A percentile compares a stretch with the other conserved stretches of the same genome.
These are phyloP conservation scores for Eucalyptus cloeziana DNA, from an alignment of 345 rosid genomes.

Conservation along the genomic window DNA sequence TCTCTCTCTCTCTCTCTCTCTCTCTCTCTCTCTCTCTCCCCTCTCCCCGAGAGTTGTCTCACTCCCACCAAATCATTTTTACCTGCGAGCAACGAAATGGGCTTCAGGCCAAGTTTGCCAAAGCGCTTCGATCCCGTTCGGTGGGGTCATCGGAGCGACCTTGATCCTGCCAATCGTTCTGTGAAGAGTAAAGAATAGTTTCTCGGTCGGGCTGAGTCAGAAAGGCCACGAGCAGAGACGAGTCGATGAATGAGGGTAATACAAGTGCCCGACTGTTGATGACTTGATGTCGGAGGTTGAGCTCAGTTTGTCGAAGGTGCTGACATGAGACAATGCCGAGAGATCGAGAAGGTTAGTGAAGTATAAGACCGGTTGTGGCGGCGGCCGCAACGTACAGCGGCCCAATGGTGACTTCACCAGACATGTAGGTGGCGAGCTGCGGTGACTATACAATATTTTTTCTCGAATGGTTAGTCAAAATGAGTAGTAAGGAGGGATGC, in stretches of 20 bases:
- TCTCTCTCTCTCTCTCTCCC: too few species aligned
- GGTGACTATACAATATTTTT: too few species aligned
- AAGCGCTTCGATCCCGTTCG: accelerated
- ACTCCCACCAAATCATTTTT: background rate
- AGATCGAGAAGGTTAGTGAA: background rate
- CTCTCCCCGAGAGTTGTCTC: background rate
- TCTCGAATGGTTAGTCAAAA: too few species aligned
- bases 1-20: too few species aligned
- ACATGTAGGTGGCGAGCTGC: background rate
- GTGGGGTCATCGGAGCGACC: accelerated
- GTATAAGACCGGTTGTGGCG: background rate
- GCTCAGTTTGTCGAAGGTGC: background rate
- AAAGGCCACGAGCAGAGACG: accelerated
- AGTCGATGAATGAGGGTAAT: background rate
- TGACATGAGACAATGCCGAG: background rate
- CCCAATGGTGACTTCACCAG: background rate
- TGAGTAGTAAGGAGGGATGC: too few species aligned
- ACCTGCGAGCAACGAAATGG: background rate
- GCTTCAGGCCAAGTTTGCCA: background rate
- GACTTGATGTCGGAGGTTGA: background rate
- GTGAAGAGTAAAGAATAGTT: background rate
- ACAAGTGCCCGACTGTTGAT: background rate
- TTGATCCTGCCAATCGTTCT: background rate
- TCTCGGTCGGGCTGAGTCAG: background rate
- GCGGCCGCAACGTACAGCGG: background rate